Conservation (phyloP, 768 basidiomycete species). For the Royoungia palumana region DNA sequence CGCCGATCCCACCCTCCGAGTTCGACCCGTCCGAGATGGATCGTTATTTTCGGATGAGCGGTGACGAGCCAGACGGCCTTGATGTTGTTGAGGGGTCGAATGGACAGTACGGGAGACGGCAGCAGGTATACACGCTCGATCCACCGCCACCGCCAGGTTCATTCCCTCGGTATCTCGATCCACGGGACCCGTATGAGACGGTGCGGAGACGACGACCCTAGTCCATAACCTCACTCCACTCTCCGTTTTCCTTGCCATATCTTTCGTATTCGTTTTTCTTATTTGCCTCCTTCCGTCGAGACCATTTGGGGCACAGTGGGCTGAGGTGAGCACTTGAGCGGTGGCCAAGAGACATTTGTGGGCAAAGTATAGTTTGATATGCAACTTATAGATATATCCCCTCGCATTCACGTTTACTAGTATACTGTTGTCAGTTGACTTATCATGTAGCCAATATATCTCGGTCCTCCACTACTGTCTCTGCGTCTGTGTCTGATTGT, state of each 20-base stretch:
- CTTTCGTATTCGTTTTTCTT: background rate
- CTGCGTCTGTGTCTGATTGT: no score
- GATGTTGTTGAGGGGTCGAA: background rate
- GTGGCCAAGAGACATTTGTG: no score
- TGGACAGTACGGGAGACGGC: background rate
- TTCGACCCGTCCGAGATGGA: constrained; percentile 75
- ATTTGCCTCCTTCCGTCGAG: background rate
- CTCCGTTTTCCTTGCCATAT: background rate
- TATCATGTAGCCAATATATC: no score
- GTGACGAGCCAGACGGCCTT: constrained; percentile 18
- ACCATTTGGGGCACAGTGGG: background rate
- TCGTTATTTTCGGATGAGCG: constrained; percentile 56
- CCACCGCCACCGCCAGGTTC: background rate
- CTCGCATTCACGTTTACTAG: no score
- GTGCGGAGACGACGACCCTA: constrained; percentile 10
- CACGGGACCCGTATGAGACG: constrained; percentile 6
- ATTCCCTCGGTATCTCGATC: background rate
- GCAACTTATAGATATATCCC: no score
- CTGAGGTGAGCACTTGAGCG: no score
- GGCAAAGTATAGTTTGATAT: no score
- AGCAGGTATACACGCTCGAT: background rate
- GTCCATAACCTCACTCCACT: background rate
- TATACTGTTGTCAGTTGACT: no score
- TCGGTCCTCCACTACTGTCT: no score
- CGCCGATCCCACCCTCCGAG: constrained; percentile 43